A percentile compares a stretch with the other conserved stretches of the same genome.
Evolutionary conservation across 345 rosid genomes (phyloP).

Genomic region (Erucastrum elatum): DNA sequence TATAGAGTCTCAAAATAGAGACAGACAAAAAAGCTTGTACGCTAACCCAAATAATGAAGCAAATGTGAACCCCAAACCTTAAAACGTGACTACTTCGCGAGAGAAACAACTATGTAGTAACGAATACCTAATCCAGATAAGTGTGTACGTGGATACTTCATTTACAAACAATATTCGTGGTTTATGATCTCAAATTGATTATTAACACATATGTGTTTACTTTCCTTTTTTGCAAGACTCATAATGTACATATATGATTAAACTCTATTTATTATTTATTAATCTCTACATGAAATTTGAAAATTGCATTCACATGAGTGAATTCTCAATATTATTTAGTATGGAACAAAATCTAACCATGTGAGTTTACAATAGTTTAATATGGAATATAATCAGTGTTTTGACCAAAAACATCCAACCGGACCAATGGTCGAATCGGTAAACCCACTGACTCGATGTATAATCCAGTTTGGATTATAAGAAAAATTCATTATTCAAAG

Average conservation of each 20-base stretch:
- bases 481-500: too few relatives aligned
- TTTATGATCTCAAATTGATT: neutral
- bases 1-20: neutral
- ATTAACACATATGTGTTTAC: neutral
- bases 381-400: neutral
- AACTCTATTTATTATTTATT: neutral
- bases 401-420: too few relatives aligned
- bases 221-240: neutral
- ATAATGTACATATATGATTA: neutral
- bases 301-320: neutral
- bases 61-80: neutral
- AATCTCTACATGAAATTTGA: neutral
- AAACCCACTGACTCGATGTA: too few relatives aligned
- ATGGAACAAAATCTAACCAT: neutral
- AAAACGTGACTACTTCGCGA: neutral
- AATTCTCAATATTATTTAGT: neutral
- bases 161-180: neutral
- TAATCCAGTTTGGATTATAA: too few relatives aligned
- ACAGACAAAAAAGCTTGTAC: neutral
- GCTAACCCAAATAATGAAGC: neutral
- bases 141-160: constrained; percentile 2
- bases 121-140: neutral
- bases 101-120: neutral
- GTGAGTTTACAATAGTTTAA: neutral
- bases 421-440: too few relatives aligned